Conservation (phyloP, 2,329 filamentous ascomycete genomes). For the Ceratocystis colombiana region DNA sequence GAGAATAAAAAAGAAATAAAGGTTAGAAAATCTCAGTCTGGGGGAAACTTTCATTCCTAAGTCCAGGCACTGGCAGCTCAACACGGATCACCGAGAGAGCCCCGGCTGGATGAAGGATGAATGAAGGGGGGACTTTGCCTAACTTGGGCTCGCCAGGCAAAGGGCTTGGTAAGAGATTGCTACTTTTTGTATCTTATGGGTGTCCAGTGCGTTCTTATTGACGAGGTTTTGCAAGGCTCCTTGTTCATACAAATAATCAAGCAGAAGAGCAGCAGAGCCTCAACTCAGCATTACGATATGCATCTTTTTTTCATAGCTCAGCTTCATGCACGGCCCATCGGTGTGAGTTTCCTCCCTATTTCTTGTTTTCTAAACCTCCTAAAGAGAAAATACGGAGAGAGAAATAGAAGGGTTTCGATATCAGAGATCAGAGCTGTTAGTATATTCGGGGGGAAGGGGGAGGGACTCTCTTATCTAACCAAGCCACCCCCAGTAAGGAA, state of each 20-base stretch:
- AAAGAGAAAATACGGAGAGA: no score
- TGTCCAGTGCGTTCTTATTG: constrained; percentile 13
- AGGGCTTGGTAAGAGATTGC: not conserved
- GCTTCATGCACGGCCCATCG: no score
- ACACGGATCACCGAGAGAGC: not conserved
- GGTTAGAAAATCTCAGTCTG: not conserved
- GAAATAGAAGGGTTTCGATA: no score
- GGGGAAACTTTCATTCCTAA: constrained; percentile 5
- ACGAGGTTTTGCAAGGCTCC: constrained; percentile 3
- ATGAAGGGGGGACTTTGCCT: not conserved
- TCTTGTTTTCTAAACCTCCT: no score
- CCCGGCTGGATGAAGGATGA: not conserved
- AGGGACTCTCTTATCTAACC: not conserved
- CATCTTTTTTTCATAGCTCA: no score
- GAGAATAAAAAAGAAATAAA: not conserved
- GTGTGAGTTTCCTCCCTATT: no score
- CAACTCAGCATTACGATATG: not conserved
- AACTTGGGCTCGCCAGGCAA: not conserved
- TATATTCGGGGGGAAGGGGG: no score
- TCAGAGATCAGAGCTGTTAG: no score
- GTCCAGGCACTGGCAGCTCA: constrained; percentile 4
- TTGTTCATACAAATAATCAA: not conserved
- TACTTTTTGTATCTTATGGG: not conserved
- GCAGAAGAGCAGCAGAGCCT: not conserved
- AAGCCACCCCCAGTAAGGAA: not conserved